Evolutionary conservation across 371 early-diverging fungal genomes (phyloP).

Genomic region (Coemansia sp.): DNA sequence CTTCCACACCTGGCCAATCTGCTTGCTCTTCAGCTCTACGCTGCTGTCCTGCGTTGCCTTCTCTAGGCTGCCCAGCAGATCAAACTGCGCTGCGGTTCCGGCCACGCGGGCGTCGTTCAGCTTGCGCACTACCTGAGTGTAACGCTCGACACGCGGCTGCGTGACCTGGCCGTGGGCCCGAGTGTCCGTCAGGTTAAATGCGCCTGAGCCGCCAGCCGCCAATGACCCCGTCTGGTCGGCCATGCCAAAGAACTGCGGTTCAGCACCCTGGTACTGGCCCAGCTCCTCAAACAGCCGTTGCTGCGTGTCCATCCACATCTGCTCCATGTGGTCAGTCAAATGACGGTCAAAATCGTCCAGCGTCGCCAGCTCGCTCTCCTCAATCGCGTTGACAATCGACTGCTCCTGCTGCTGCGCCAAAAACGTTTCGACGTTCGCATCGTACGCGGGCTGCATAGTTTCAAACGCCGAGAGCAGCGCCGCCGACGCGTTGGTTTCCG

Average conservation of each 20-base stretch:
- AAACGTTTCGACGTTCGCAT: conserved; percentile 82
- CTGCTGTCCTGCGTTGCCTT: conserved; percentile 32
- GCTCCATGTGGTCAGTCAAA: conserved; percentile 55
- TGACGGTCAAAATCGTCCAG: conserved; percentile 55
- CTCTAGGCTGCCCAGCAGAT: conserved; percentile 30
- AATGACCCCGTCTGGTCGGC: not conserved
- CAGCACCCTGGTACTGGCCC: conserved; percentile 54
- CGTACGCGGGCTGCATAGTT: conserved; percentile 59
- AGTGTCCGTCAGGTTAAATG: conserved; percentile 16
- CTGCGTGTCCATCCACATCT: conserved; percentile 72
- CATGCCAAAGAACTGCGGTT: not conserved
- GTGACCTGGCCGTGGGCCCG: conserved; percentile 3
- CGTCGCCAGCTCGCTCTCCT: conserved; percentile 61
- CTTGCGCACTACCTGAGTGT: conserved; percentile 53
- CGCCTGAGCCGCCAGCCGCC: not conserved
- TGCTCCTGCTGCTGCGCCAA: conserved; percentile 70
- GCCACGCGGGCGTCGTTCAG: conserved; percentile 55
- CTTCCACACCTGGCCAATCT: conserved; percentile 38
- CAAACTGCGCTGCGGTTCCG: conserved; percentile 26
- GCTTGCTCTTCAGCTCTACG: conserved; percentile 44
- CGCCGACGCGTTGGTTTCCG: conserved; percentile 57
- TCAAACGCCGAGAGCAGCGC: conserved; percentile 70
- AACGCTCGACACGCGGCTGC: conserved; percentile 52
- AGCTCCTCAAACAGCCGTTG: conserved; percentile 70
- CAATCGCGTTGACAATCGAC: conserved; percentile 67